Conservation (phyloP, 768 basidiomycete genomes). For the Trametes cubensis region DNA sequence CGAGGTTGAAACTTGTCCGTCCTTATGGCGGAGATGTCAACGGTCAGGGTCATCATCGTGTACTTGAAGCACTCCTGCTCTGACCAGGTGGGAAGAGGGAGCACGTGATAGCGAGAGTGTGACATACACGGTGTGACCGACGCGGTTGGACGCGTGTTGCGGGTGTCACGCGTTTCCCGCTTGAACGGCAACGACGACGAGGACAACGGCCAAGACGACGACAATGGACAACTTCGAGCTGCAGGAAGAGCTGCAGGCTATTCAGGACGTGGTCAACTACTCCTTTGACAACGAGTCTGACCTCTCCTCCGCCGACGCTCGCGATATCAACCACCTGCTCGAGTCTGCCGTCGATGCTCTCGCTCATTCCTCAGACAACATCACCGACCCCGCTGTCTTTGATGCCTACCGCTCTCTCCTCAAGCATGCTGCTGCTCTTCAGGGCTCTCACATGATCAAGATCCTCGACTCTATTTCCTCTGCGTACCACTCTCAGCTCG, state of each 20-base stretch:
- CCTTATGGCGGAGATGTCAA: no score
- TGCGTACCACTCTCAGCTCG: slow-evolving; percentile 71
- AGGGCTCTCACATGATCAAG: slow-evolving; percentile 74
- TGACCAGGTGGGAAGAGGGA: not conserved
- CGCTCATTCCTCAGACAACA: slow-evolving; percentile 72
- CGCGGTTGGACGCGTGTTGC: slow-evolving; percentile 22
- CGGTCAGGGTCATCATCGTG: no score
- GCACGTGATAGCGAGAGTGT: slow-evolving; percentile 1
- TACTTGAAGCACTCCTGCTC: not conserved
- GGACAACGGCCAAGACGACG: not conserved
- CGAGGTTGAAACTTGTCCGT: no score
- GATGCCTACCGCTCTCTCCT: slow-evolving; percentile 83
- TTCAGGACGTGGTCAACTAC: slow-evolving; percentile 64
- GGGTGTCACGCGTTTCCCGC: slow-evolving; percentile 4
- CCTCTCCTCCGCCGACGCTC: slow-evolving; percentile 54
- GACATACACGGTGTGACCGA: slow-evolving; percentile 23
- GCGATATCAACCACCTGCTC: slow-evolving; percentile 47
- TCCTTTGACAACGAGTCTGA: slow-evolving; percentile 73
- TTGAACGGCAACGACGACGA: not conserved
- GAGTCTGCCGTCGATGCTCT: slow-evolving; percentile 82
- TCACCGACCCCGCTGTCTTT: slow-evolving; percentile 69
- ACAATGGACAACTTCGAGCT: slow-evolving; percentile 61
- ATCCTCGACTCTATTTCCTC: slow-evolving; percentile 86
- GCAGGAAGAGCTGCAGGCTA: slow-evolving; percentile 72
- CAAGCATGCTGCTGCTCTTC: slow-evolving; percentile 68